phyloP scores from a whole-genome alignment of 257 asterid genomes.

The Nicotiana paniculata region DNA sequence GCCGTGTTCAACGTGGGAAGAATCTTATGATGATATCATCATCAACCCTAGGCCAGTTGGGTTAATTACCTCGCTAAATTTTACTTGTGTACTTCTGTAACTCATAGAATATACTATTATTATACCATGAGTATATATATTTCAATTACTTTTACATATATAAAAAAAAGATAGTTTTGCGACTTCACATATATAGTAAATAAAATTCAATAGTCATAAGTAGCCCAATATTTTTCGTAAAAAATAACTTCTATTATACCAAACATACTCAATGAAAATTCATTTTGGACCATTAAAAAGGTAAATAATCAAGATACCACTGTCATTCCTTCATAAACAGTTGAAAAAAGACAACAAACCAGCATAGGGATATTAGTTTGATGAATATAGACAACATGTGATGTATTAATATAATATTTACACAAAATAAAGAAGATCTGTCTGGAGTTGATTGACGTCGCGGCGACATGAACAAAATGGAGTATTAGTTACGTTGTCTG shows the following conservation, averaged over 20 bases:
- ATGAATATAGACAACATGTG: not conserved
- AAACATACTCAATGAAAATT: not conserved
- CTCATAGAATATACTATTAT: not conserved
- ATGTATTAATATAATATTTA: not conserved
- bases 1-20: not conserved
- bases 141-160: no score
- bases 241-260: not conserved
- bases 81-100: not conserved
- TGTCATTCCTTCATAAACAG: not conserved
- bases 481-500: not conserved
- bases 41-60: slow-evolving; percentile 8
- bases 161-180: no score
- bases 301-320: not conserved
- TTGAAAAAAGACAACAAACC: not conserved
- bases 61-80: not conserved
- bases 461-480: slow-evolving; percentile 5
- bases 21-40: not conserved
- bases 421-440: not conserved
- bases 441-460: not conserved
- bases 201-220: not conserved
- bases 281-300: not conserved
- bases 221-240: no score
- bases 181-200: no score
- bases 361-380: not conserved
- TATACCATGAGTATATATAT: no score